Evolutionary conservation across 306 rosid species (phyloP).

Genomic region (Abrus precatorius): DNA sequence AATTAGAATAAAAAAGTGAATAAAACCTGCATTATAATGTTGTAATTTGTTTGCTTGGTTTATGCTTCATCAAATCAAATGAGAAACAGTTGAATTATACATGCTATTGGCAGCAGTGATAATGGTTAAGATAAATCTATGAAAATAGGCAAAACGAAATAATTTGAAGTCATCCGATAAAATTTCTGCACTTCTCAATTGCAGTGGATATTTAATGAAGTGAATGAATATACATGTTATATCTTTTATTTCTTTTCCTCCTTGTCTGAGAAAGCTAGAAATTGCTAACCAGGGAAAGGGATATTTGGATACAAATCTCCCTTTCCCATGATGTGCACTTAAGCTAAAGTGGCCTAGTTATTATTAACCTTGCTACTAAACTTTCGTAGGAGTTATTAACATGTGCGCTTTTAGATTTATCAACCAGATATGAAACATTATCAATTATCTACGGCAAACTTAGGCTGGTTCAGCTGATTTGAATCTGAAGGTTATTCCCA

Average conservation of each 20-base stretch:
- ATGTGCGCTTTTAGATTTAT: constrained; percentile 19
- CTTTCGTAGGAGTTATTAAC: not conserved
- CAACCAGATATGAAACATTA: constrained; percentile 25
- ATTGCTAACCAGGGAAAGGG: not conserved
- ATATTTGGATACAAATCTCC: constrained; percentile 8
- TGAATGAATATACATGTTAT: constrained; percentile 3
- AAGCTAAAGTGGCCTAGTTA: constrained; percentile 14
- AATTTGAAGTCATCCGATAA: not conserved
- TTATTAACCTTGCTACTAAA: constrained; percentile 18
- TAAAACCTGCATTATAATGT: not conserved
- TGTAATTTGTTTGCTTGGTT: not conserved
- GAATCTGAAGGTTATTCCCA: constrained; percentile 31
- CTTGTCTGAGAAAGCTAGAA: not conserved
- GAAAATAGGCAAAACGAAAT: constrained; percentile 16
- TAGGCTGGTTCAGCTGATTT: constrained; percentile 34
- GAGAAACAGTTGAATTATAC: too few species aligned
- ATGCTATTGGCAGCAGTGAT: constrained; percentile 3
- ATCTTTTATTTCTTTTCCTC: not conserved
- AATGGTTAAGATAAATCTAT: not conserved
- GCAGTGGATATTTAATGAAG: not conserved
- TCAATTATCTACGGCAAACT: constrained; percentile 6
- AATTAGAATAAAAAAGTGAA: not conserved
- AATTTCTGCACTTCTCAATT: constrained; percentile 14
- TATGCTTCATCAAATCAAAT: not conserved
- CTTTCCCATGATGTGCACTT: constrained; percentile 24